Evolutionary conservation across 352 stramenopile genomes (phyloP), one percentile per base, ranked within the genome.

Genomic region (Phytophthora citrophthora): DNA sequence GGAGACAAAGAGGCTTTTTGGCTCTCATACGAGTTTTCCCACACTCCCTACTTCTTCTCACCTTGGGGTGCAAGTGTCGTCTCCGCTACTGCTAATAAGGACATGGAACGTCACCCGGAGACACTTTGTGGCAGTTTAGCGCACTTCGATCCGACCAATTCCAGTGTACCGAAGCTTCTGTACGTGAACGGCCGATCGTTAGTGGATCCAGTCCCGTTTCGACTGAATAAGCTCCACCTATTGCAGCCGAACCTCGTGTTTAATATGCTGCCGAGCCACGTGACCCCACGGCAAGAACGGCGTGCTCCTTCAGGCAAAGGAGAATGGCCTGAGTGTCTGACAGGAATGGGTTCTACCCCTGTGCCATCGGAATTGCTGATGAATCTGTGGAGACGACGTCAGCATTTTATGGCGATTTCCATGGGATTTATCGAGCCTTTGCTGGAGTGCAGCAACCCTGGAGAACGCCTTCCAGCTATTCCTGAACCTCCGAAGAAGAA

Each of bases 1-100:
- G 81, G 83, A 8, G 83, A 91, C 68, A 91, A 92, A 52, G 85
- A 94, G 41, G 50, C 77, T 0, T 92, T 92, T 46, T 94, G 85
- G 85, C 47, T 94, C n/a, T 74, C 83, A 31, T 92, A 72, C 54
- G 78, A 88, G 60, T 76, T 91, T 18, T 70, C 74, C 0, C 71
- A 84, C 20, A 53, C 45, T 1, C 34, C 69, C 13, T 94, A 91
- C 47, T 74, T 78, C 36, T 92, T 92, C 64, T 90, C 81, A 2
- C 83, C 83, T 1, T 90, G 74, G 76, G 78, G 81, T 0, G 76
- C 83, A 20, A 83, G 76, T 7, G 76, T 81, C 38, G 66, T 91
- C 9, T 76, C 81, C 3, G 68, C 71, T 1, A 61, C 64, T 1
- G 26, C 82, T n/a, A 88, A 86, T 51, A 45, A 79, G 13, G 85